phyloP scores from a whole-genome alignment of 2,329 filamentous ascomycete species.

The Sarocladium brachiariae region DNA sequence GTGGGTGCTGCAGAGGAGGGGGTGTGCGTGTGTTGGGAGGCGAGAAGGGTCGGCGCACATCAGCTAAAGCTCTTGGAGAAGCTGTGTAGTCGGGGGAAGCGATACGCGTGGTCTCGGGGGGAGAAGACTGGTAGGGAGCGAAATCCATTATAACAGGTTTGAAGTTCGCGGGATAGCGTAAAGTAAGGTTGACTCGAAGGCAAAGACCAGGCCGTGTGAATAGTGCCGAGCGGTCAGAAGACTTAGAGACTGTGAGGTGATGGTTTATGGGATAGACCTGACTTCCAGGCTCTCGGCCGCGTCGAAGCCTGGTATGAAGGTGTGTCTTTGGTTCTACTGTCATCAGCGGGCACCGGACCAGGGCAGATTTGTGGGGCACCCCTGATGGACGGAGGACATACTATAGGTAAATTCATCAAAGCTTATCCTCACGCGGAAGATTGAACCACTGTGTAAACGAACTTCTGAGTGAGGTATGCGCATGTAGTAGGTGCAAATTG shows the following conservation, averaged over 20 bases:
- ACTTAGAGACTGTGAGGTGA: background rate
- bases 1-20: constrained; percentile 39
- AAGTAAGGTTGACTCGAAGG: background rate
- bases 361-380: background rate
- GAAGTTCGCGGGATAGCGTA: background rate
- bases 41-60: constrained; percentile 48
- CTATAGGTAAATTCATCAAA: too few species aligned
- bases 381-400: too few species aligned
- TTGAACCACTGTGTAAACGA: too few species aligned
- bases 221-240: background rate
- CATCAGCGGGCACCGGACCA: background rate
- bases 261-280: too few species aligned
- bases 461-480: background rate
- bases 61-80: constrained; percentile 50
- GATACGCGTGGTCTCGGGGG: constrained; percentile 75
- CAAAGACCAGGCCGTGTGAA: background rate
- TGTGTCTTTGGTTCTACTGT: background rate
- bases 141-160: constrained; percentile 66
- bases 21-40: constrained; percentile 36
- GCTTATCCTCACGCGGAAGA: background rate
- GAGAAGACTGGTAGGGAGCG: constrained; percentile 90
- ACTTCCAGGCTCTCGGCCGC: too few species aligned
- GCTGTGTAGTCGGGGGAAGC: constrained; percentile 56
- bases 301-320: background rate
- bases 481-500: too few species aligned